Percentiles rank a stretch among this genome's conserved stretches.
phyloP scores from a whole-genome alignment of 202 grass and related monocot genomes.

The Panicum hallii region DNA sequence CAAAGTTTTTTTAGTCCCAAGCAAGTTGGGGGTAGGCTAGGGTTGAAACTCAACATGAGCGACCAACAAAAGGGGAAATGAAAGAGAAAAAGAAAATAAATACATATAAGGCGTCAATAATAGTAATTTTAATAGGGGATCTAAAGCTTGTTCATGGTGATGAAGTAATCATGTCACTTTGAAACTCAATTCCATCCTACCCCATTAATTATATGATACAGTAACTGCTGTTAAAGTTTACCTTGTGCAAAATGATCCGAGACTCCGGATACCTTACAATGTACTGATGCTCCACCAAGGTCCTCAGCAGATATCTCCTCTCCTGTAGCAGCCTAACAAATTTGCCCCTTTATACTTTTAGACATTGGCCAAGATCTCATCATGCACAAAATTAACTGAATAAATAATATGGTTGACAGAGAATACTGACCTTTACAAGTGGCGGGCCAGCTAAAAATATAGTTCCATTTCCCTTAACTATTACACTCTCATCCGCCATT shows the following conservation, averaged over 20 bases:
- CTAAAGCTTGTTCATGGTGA: neutral
- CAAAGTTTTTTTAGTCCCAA: neutral
- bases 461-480: constrained; percentile 93
- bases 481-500: constrained; percentile 98
- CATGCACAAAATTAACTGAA: neutral
- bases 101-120: neutral
- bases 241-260: constrained; percentile 97
- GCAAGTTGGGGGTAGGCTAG: neutral
- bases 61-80: neutral
- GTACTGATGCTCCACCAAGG: constrained; percentile 94
- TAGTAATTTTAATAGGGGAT: neutral
- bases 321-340: constrained; percentile 92
- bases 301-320: constrained; percentile 98
- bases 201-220: neutral
- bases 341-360: constrained; percentile 41
- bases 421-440: constrained; percentile 84
- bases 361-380: constrained; percentile 21
- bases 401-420: constrained; percentile 26
- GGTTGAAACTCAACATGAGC: neutral
- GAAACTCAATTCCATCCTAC: too few relatives aligned
- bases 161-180: too few relatives aligned
- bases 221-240: constrained; percentile 40
- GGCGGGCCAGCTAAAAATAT: constrained; percentile 98
- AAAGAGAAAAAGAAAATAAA: neutral
- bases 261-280: constrained; percentile 98